Evolutionary conservation across 768 basidiomycete genomes (phyloP), one percentile per base, ranked within the genome.

Genomic region (Lentinula edodes): DNA sequence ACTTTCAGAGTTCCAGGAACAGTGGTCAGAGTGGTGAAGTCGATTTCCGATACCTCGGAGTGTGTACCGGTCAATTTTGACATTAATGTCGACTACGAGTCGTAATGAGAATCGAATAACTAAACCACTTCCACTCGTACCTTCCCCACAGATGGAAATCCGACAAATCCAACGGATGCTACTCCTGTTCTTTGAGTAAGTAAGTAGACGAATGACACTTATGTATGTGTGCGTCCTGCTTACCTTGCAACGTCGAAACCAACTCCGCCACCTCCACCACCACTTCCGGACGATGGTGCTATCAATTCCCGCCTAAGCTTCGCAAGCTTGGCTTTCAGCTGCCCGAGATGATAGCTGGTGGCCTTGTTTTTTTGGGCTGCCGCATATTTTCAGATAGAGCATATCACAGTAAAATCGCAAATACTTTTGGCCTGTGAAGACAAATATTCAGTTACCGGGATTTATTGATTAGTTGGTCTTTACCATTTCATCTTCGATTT

Each of bases 401-500:
- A 35, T 48, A 18, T 45, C 18, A 10, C 58, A 64, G 52, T 65
- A 43, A 38, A 59, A 56, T 56, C 61, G 79, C 81, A 70, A 28
- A 28, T 81, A 92, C 90, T 95, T 83, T 83, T 93, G 72, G 88
- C 83, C 90, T 93, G 72, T 61, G 66, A 63, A 60, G 35, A 66
- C 38, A 60, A 62, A 55, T 36, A 36, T 45, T 38, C 38, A 52
- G 60, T 42, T 56, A 58, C 34, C 41, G 45, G 18, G 8, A 38
- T 18, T 1, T 36, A 28, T 46, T 18, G 42, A 62, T 52, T 51
- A 61, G 63, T 64, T 53, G 61, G 32, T 34, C 74, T 84, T 78
- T 71, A 90, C 92, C 95, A 95, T 95, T 76, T 95, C 93, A 91
- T 93, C 92, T 83, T 95, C 93, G 73, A 95, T 85, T 86, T 93